Evolutionary conservation across 2,329 filamentous ascomycete species (phyloP), one percentile per base, ranked within the genome.

Genomic region (Aspergillus cejpii): DNA sequence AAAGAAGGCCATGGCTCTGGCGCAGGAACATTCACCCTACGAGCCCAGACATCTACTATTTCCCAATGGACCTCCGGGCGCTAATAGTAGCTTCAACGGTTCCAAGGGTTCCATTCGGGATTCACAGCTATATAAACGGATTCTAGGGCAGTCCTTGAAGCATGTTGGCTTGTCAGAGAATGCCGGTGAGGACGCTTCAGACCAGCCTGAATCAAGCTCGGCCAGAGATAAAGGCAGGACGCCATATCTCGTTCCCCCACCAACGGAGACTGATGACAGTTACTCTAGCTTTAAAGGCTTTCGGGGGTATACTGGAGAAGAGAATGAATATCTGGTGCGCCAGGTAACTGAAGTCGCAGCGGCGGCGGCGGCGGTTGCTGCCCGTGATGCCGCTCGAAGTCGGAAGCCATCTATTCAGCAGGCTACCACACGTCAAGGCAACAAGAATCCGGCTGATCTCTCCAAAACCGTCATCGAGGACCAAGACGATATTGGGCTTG

Each of bases 271-370:
- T 15, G 70, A 68, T 40, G 74, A 74, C 24, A 65, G 45, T 19
- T 49, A 43, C 28, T 37, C 52, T 29, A 43, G 53, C 34, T 47
- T 62, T 23, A 58, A 59, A 19, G 45, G 45, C n/a, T 49, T 67
- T 14, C 79, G 83, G 1, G 85, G 87, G 3, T 76, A 96, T 17
- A 86, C 85, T 11, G 83, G 87, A 37, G 84, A 87, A 49, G 87
- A 95, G 54, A 95, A 90, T 63, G 82, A 83, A 55, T 78, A 78
- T 24, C 74, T 97, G 12, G 83, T 88, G 17, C 86, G 87, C 37
- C 87, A 94, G 59, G 87, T 97, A 12, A 87, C 89, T 3, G 92
- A 97, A 68, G 87, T 97, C 64, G 91, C 91, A 6, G 91, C 92
- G 5, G 92, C 90, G 0, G 90, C 90, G 14, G 90, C 88, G 1